Base-by-base conservation (phyloP, 441 rosid genomes). In the Croton laevigatus region DNA sequence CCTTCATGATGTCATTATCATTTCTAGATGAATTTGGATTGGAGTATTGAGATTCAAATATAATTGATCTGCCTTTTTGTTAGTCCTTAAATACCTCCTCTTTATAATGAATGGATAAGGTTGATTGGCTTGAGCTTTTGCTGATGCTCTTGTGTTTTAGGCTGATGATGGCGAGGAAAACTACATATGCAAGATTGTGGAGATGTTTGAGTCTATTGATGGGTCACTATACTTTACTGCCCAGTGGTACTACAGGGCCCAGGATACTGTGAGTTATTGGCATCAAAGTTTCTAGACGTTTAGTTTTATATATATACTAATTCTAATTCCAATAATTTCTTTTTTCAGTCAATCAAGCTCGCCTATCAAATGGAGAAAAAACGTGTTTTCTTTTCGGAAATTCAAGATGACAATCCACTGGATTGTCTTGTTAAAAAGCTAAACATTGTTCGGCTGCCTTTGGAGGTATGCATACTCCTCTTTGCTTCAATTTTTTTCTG, bases 171-270 rank as follows among this genome's bases (percentile, higher is more conserved):
- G 80, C 4, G 76, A 73, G 6, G 83, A 81, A 5, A 65, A 72
- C 13, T 84, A 76, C 61, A 81, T 87, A 1, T 85, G 96, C 51
- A 82, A 76, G 53, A 86, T 89, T 19, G 73, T 83, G 5, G 94
- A 91, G 55, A 75, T 89, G 75, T 91, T 87, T 64, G 87, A 91
- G 65, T 83, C 79, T 1, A 49, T 48, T 19, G 87, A 86, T 48
- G 88, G 88, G 6, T 12, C 61, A 0, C 66, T 54, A 0, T 78
- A 87, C 64, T 89, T 88, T 20, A 76, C 86, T 8, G 89, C 89
- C 12, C 97, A 83, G 34, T 91, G 97, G 95, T 91, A 68, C 59
- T 91, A 91, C 19, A 73, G 93, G 59, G 91, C 90, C 11, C 45
- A 6, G 49, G 97, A 91, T 59, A 89, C 95, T 1, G 93, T 91